Evolutionary conservation across 306 rosid genomes (phyloP), one percentile per base, ranked within the genome.

Genomic region (Citrullus mucosospermus): DNA sequence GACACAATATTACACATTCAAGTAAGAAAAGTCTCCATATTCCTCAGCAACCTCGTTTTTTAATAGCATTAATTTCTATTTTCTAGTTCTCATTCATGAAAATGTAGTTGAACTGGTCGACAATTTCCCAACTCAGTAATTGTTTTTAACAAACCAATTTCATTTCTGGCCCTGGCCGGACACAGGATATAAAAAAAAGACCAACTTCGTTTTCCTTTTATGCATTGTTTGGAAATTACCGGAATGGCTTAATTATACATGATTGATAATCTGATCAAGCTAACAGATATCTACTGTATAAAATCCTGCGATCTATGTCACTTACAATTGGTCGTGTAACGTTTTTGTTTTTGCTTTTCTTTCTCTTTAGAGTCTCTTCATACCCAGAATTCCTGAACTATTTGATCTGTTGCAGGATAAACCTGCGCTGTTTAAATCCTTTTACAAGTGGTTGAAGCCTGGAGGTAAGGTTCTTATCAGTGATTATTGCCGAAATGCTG

Each of bases 361-460:
- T 10, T 67, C 3, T 8, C 17, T 39, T 3, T 1, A 17, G 3
- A 17, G 16, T 9, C 7, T 66, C 32, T 39, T 15, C 32, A 44
- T 39, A 43, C 48, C 14, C 16, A 16, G 46, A 11, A 3, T 6
- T 46, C 53, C 55, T 78, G 67, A 58, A 25, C 61, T 78, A 44
- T 32, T 32, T 61, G 58, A 77, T 75, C 39, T 48, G 28, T 79
- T 81, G 56, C 75, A 95, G 98, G 98, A 95, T 83, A 95, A 95
- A 84, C 87, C 89, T 54, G 89, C 91, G 71, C 62, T 92, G 57
- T 88, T 95, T 78, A 86, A 81, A 84, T 89, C 97, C 78, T 91
- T 95, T 81, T 84, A 85, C 89, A 83, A 87, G 82, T 95, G 98
- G 98, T 83, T 92, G 93, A 95, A 91, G 87, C 98, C 97, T 20